phyloP scores from a whole-genome alignment of 148 eudicot species.

The Drosera capensis region DNA sequence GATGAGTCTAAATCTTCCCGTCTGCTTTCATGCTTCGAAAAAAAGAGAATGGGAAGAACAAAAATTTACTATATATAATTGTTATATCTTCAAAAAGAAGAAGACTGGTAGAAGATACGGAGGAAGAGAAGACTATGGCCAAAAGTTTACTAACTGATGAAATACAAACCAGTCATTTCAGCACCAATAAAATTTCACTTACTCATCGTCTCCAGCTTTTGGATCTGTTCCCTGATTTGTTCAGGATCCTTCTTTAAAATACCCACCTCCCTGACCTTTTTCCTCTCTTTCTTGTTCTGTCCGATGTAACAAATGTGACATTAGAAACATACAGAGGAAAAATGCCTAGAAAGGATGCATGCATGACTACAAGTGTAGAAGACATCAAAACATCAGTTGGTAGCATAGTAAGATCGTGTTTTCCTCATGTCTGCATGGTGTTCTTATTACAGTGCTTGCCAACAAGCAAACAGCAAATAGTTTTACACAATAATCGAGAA shows the following conservation, averaged over 20 bases:
- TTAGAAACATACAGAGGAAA: background rate
- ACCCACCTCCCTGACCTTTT: constrained; percentile 96
- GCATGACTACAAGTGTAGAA: background rate
- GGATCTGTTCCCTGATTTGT: constrained; percentile 73
- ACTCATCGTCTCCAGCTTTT: constrained; percentile 88
- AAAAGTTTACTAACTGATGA: background rate
- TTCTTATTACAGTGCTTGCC: no score
- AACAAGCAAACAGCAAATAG: no score
- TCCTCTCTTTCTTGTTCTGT: constrained; percentile 97
- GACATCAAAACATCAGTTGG: no score
- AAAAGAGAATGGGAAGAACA: background rate
- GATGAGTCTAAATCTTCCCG: background rate
- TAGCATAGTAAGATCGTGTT: no score
- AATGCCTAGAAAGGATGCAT: background rate
- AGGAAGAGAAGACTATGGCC: no score
- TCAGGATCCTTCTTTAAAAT: constrained; percentile 97
- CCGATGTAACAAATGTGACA: constrained; percentile 7
- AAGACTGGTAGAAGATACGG: background rate
- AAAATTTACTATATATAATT: background rate
- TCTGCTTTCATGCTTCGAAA: background rate
- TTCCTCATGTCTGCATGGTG: no score
- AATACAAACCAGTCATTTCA: background rate
- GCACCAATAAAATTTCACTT: constrained; percentile 16
- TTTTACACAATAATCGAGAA: no score
- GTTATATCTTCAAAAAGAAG: background rate